phyloP scores from a whole-genome alignment of 768 basidiomycete genomes.

The Hemileccinum impolitum region DNA sequence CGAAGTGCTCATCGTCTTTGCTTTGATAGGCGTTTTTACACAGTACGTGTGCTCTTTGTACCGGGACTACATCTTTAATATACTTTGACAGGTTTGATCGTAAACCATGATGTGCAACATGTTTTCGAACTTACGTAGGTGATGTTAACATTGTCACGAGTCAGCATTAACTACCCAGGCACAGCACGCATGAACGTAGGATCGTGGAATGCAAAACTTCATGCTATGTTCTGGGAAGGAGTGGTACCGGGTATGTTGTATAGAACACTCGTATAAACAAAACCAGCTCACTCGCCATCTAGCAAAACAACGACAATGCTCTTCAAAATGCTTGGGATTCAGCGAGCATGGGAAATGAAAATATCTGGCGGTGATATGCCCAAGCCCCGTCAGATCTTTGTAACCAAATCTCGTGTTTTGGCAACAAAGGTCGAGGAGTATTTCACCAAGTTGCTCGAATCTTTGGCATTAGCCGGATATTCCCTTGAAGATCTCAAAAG shows the following conservation, averaged over 20 bases:
- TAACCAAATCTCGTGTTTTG: slow-evolving; percentile 65
- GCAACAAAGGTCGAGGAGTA: slow-evolving; percentile 71
- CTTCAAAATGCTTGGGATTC: slow-evolving; percentile 70
- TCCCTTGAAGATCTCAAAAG: slow-evolving; percentile 38
- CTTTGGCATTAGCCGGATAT: slow-evolving; percentile 36
- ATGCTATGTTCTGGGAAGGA: slow-evolving; percentile 66
- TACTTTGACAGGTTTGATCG: slow-evolving; percentile 18
- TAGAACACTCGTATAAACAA: not conserved
- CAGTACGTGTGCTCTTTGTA: slow-evolving; percentile 9
- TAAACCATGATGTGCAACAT: slow-evolving; percentile 23
- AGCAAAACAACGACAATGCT: slow-evolving; percentile 79
- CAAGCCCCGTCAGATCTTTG: slow-evolving; percentile 66
- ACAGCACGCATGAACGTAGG: slow-evolving; percentile 45
- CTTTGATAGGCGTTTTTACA: slow-evolving; percentile 19
- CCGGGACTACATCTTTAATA: not conserved
- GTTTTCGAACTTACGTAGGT: slow-evolving; percentile 27
- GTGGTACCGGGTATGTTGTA: slow-evolving; percentile 62
- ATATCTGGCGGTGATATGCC: slow-evolving; percentile 19
- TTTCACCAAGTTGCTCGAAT: slow-evolving; percentile 49
- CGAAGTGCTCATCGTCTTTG: slow-evolving; percentile 25
- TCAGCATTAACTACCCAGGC: slow-evolving; percentile 1
- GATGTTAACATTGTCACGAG: slow-evolving; percentile 5
- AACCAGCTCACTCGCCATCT: not conserved
- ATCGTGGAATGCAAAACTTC: slow-evolving; percentile 60
- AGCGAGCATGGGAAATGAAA: slow-evolving; percentile 47